A percentile compares a stretch with the other conserved stretches of the same genome.
Conservation (phyloP, 805 yeast genomes). For the Metschnikowia orientalis region DNA sequence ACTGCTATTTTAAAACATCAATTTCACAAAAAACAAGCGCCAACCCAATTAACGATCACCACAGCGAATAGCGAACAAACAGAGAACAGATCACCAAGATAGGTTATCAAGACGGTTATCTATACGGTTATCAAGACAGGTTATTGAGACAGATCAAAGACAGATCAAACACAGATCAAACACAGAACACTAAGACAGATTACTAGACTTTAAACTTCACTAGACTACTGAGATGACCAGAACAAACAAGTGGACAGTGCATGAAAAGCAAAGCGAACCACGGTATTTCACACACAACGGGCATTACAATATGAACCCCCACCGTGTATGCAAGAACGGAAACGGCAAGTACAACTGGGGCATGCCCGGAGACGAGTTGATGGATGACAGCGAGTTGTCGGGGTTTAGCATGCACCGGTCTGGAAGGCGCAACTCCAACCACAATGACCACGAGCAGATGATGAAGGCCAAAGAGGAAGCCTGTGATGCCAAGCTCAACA, state of each 20-base stretch:
- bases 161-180: too few relatives aligned
- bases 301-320: conserved; percentile 62
- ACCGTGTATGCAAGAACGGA: conserved; percentile 75
- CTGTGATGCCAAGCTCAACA: conserved; percentile 10
- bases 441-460: conserved; percentile 29
- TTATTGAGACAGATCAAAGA: too few relatives aligned
- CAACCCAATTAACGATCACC: too few relatives aligned
- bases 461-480: conserved; percentile 21
- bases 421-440: conserved; percentile 39
- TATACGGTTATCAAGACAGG: too few relatives aligned
- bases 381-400: conserved; percentile 49
- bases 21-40: too few relatives aligned
- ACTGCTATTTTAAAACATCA: too few relatives aligned
- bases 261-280: conserved; percentile 56
- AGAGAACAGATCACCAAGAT: too few relatives aligned
- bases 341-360: conserved; percentile 92
- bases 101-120: too few relatives aligned
- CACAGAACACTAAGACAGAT: too few relatives aligned
- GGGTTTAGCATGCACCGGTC: conserved; percentile 18
- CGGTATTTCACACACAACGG: conserved; percentile 81
- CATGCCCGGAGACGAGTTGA: conserved; percentile 68
- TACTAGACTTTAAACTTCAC: too few relatives aligned
- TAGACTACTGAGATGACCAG: conserved; percentile 57
- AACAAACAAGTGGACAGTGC: conserved; percentile 73
- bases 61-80: too few relatives aligned